These are phyloP conservation scores for Olyra latifolia DNA, from an alignment of 176 grass and related monocot species.

Conservation along the genomic window DNA sequence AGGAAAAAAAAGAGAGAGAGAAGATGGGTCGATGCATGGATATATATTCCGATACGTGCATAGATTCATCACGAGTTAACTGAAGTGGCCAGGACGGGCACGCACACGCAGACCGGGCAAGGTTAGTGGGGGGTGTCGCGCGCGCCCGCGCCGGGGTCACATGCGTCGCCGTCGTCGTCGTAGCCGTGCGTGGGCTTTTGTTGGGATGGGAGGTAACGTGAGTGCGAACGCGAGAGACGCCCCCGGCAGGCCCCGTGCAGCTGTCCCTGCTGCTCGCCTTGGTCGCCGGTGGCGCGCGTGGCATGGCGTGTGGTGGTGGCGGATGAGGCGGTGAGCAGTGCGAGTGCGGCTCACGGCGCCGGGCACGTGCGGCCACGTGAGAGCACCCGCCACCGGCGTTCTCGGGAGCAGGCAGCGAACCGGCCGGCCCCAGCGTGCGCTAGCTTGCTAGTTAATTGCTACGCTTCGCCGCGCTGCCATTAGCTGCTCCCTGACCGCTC, in stretches of 20 bases:
- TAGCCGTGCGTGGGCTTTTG: constrained; percentile 10
- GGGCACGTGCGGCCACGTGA: constrained; percentile 62
- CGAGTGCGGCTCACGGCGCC: constrained; percentile 48
- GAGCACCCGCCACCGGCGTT: constrained; percentile 34
- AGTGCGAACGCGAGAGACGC: background rate
- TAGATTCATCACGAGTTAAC: constrained; percentile 21
- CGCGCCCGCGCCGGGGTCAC: background rate
- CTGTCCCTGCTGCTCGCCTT: background rate
- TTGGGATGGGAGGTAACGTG: background rate
- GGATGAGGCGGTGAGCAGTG: constrained; percentile 3
- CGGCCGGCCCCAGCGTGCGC: background rate
- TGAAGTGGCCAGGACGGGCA: background rate
- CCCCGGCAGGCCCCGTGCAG: background rate
- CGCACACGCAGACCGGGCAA: constrained; percentile 7
- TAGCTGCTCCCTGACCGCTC: background rate
- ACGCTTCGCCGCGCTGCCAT: background rate
- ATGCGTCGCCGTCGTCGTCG: constrained; percentile 20
- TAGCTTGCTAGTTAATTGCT: no score
- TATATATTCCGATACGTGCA: background rate
- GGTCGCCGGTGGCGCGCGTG: constrained; percentile 24
- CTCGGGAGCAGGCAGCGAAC: background rate
- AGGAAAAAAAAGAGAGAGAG: background rate
- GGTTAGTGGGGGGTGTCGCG: constrained; percentile 23
- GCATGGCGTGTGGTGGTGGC: background rate
- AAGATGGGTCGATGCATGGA: background rate